These are phyloP conservation scores for Vishniacozyma victoriae DNA, from an alignment of 768 basidiomycete species.

Conservation along the genomic window DNA sequence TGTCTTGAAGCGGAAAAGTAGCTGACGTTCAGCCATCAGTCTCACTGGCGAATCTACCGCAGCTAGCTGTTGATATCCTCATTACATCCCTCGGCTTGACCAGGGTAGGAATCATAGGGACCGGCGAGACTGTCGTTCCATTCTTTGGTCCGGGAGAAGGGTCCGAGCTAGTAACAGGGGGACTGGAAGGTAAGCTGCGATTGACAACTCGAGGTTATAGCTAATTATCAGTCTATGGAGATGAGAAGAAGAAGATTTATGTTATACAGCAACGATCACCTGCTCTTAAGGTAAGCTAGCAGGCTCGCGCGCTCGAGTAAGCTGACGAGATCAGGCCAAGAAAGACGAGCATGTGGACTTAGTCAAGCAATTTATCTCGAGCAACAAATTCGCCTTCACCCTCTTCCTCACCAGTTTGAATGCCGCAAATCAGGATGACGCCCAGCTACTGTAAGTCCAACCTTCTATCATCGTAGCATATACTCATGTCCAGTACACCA, in stretches of 20 bases:
- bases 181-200: conserved; percentile 62
- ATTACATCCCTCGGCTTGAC: conserved; percentile 61
- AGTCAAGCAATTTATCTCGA: conserved; percentile 57
- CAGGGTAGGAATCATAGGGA: conserved; percentile 61
- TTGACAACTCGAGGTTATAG: not conserved
- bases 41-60: conserved; percentile 46
- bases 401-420: conserved; percentile 73
- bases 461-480: not conserved
- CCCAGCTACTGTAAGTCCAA: conserved; percentile 65
- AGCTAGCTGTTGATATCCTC: conserved; percentile 68
- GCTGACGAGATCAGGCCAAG: conserved; percentile 51
- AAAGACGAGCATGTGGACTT: conserved; percentile 64
- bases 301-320: not conserved
- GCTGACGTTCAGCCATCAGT: conserved; percentile 8
- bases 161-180: conserved; percentile 60
- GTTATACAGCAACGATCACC: conserved; percentile 76
- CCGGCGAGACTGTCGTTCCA: conserved; percentile 58
- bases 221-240: conserved; percentile 58
- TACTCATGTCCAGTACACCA: conserved; percentile 18
- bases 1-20: not conserved
- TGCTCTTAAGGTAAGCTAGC: conserved; percentile 58
- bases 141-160: conserved; percentile 69
- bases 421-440: conserved; percentile 64
- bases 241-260: conserved; percentile 52
- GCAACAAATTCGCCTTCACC: conserved; percentile 53